Percentiles rank a stretch among this genome's conserved stretches.
Evolutionary conservation across 768 basidiomycete genomes (phyloP).

Genomic region (Clitopilus passeckerianus): DNA sequence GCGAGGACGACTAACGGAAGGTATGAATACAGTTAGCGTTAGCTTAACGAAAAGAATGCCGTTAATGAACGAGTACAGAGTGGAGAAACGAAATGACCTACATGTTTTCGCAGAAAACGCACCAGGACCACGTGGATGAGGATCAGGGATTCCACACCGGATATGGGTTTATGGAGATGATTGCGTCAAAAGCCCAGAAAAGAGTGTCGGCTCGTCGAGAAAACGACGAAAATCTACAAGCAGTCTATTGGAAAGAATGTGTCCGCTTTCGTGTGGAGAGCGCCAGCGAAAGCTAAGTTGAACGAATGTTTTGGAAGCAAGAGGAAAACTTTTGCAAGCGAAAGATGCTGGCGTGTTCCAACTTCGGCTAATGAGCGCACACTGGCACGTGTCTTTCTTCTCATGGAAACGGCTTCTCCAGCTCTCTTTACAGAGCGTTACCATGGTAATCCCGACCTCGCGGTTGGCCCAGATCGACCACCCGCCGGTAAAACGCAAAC

Average conservation of each 20-base stretch:
- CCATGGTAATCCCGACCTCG: slow-evolving; percentile 1
- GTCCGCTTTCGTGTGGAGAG: not conserved
- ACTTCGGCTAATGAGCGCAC: not conserved
- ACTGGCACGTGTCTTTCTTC: slow-evolving; percentile 2
- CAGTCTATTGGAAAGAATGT: not conserved
- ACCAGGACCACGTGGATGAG: not conserved
- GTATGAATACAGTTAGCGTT: no score
- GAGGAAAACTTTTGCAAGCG: not conserved
- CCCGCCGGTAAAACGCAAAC: no score
- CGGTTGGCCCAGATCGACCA: not conserved
- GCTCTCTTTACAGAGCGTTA: not conserved
- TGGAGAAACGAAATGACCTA: no score
- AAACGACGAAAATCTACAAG: not conserved
- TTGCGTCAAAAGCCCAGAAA: slow-evolving; percentile 1
- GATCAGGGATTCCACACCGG: not conserved
- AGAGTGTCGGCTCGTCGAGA: not conserved
- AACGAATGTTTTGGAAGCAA: not conserved
- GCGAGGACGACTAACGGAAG: no score
- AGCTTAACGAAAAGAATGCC: no score
- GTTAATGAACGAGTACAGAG: no score
- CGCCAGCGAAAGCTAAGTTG: not conserved
- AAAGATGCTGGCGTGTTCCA: slow-evolving; percentile 1
- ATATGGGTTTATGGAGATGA: not conserved
- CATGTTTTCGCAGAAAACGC: not conserved
- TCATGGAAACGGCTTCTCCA: not conserved